These are phyloP conservation scores for Zymoseptoria ardabiliae DNA, from an alignment of 2,329 filamentous ascomycete genomes.

Conservation along the genomic window DNA sequence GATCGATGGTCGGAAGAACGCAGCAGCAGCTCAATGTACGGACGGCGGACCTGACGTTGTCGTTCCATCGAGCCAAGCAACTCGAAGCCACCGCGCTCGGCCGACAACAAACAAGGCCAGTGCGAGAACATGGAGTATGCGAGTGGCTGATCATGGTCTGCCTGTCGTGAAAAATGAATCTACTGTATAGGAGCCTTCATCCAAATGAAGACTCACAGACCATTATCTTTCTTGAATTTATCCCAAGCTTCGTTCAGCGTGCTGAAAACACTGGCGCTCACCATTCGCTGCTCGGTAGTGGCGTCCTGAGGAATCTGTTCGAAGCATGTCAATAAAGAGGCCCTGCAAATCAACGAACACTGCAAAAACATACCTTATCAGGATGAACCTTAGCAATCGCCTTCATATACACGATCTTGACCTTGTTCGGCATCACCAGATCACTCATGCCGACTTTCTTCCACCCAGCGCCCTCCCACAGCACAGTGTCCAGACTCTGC, in stretches of 20 bases:
- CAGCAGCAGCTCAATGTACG: no score
- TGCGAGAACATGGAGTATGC: no score
- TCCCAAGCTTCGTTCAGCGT: constrained; percentile 62
- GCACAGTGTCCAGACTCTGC: constrained; percentile 75
- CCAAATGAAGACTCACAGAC: constrained; percentile 35
- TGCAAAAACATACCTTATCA: constrained; percentile 72
- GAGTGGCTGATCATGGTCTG: no score
- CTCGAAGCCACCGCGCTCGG: no score
- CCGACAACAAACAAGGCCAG: no score
- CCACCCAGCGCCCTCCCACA: constrained; percentile 92
- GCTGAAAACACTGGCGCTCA: constrained; percentile 57
- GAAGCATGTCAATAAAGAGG: constrained; percentile 9
- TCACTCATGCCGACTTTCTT: constrained; percentile 95
- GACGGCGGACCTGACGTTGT: no score
- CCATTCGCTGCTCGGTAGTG: constrained; percentile 62
- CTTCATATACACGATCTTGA: constrained; percentile 98
- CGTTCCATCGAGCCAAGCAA: no score
- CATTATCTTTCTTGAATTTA: constrained; percentile 59
- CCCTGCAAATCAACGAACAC: neutral
- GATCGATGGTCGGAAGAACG: no score
- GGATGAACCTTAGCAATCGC: constrained; percentile 97
- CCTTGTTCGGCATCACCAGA: constrained; percentile 83
- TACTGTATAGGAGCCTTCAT: neutral
- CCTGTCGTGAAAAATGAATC: no score
- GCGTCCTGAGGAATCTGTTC: constrained; percentile 53